Percentiles rank a stretch among this genome's conserved stretches.
phyloP scores from a whole-genome alignment of 2,329 filamentous ascomycete genomes.

The Xylariaceae sp. region DNA sequence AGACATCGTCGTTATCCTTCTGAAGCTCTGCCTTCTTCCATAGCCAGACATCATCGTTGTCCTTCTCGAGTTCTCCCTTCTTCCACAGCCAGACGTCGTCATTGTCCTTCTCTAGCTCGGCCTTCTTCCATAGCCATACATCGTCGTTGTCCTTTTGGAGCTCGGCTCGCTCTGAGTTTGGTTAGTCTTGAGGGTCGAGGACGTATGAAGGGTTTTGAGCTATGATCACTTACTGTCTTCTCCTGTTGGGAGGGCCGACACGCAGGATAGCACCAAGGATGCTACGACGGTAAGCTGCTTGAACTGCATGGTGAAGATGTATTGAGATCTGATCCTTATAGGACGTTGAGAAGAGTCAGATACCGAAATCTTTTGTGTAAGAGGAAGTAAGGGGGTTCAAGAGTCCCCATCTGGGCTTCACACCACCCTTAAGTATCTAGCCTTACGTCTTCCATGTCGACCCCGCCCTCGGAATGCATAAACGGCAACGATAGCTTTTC shows the following conservation, averaged over 20 bases:
- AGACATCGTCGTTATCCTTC: constrained; percentile 18
- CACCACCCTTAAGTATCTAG: constrained; percentile 6
- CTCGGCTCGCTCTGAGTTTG: constrained; percentile 10
- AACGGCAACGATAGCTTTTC: no score
- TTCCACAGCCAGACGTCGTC: constrained; percentile 21
- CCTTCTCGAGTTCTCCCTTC: no score
- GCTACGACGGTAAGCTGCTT: constrained; percentile 19
- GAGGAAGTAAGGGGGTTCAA: background rate
- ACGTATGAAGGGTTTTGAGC: background rate
- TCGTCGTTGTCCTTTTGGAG: constrained; percentile 17
- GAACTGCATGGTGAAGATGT: constrained; percentile 18
- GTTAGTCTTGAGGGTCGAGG: background rate
- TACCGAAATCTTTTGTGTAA: background rate
- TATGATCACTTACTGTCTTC: constrained; percentile 13
- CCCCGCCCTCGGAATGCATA: background rate
- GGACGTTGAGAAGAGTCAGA: background rate
- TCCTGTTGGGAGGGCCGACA: constrained; percentile 16
- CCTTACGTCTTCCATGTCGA: background rate
- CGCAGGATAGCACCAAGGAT: constrained; percentile 14
- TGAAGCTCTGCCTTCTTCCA: constrained; percentile 18
- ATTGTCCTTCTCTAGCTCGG: constrained; percentile 15
- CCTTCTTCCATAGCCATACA: constrained; percentile 21
- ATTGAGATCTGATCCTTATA: background rate
- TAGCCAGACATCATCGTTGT: constrained; percentile 14
- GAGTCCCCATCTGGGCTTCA: background rate